phyloP scores from a whole-genome alignment of 495 filamentous ascomycete genomes.

The Cercophora scortea region DNA sequence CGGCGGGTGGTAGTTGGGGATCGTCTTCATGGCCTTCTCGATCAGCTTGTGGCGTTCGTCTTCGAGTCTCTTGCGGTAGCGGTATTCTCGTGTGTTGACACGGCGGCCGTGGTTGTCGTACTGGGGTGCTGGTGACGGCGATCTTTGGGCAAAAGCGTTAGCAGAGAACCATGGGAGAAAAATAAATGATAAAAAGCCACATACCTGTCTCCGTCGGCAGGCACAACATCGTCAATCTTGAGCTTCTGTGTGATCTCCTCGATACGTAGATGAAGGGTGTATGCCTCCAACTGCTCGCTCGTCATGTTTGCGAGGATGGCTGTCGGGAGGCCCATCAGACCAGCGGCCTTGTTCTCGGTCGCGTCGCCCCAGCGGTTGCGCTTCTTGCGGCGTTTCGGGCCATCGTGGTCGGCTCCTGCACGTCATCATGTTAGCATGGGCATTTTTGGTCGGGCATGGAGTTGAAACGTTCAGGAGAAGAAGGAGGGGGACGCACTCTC shows the following conservation, averaged over 20 bases:
- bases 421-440: too few relatives aligned
- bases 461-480: too few relatives aligned
- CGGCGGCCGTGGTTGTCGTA: slow-evolving; percentile 98
- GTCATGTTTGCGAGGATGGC: slow-evolving; percentile 97
- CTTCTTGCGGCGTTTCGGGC: slow-evolving; percentile 82
- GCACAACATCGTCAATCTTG: slow-evolving; percentile 95
- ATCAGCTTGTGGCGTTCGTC: slow-evolving; percentile 97
- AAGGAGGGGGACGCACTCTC: slow-evolving; percentile 29
- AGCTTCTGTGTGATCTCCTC: slow-evolving; percentile 99
- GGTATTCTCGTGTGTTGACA: slow-evolving; percentile 96
- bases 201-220: slow-evolving; percentile 87
- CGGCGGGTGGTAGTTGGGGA: slow-evolving; percentile 96
- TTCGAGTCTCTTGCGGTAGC: slow-evolving; percentile 94
- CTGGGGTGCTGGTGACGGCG: slow-evolving; percentile 89
- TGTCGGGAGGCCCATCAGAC: slow-evolving; percentile 93
- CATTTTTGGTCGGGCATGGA: too few relatives aligned
- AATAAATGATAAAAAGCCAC: slow-evolving; percentile 11
- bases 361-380: slow-evolving; percentile 95
- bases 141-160: slow-evolving; percentile 43
- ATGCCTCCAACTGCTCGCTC: slow-evolving; percentile 93
- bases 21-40: slow-evolving; percentile 96
- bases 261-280: slow-evolving; percentile 88
- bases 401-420: slow-evolving; percentile 49
- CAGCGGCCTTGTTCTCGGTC: slow-evolving; percentile 94
- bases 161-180: not conserved